Percentiles rank a stretch among this genome's conserved stretches.
These are phyloP conservation scores for Apiospora pterosperma DNA, from an alignment of 2,329 filamentous ascomycete species.

Conservation along the genomic window DNA sequence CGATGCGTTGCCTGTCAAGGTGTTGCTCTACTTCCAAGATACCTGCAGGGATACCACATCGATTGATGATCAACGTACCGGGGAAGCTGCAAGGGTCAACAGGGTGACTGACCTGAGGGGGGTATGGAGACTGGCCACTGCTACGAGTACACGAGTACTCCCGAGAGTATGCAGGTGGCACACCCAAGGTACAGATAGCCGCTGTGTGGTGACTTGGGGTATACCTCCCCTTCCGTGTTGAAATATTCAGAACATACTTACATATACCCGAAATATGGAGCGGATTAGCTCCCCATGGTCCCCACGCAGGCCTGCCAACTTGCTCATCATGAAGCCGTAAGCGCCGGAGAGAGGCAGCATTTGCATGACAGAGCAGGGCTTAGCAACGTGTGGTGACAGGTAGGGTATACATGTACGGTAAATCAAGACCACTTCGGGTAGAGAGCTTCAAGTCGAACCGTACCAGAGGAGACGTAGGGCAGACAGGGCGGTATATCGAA, in stretches of 20 bases:
- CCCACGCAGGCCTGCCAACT: not conserved
- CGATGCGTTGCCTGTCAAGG: not conserved
- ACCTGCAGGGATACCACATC: not conserved
- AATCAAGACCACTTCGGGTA: not conserved
- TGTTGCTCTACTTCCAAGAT: not conserved
- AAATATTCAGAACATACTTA: not conserved
- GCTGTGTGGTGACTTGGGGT: not conserved
- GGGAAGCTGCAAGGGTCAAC: not conserved
- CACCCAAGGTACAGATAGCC: not conserved
- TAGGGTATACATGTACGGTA: not conserved
- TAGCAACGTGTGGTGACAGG: not conserved
- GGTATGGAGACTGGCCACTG: not conserved
- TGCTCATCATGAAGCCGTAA: not conserved
- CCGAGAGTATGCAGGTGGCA: not conserved
- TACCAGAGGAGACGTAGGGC: not conserved
- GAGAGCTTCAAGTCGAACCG: not conserved
- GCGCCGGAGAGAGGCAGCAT: not conserved
- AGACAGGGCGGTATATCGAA: slow-evolving; percentile 1
- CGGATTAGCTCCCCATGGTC: not conserved
- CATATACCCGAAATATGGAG: not conserved
- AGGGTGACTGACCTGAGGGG: not conserved
- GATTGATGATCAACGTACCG: not conserved
- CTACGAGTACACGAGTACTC: not conserved
- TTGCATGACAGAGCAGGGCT: not conserved
- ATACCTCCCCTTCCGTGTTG: not conserved